Conservation (phyloP, 106 monocot genomes). For the Dendrobium nobile region DNA sequence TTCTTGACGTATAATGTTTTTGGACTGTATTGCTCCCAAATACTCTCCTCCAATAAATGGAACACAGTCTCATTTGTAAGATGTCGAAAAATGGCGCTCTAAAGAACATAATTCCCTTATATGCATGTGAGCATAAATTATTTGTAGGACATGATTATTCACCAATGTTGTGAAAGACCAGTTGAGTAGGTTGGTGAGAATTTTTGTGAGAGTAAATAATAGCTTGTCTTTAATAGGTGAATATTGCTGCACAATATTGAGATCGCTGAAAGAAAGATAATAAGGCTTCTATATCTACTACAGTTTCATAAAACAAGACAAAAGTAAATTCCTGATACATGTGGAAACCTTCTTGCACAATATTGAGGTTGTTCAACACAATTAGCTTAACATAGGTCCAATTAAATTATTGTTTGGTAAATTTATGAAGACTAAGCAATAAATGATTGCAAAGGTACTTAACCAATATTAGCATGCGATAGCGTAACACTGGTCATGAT, state of each 20-base stretch:
- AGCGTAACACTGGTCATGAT: not conserved
- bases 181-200: not conserved
- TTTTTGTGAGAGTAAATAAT: slow-evolving; percentile 20
- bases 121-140: slow-evolving; percentile 34
- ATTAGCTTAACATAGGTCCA: slow-evolving; percentile 23
- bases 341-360: slow-evolving; percentile 21
- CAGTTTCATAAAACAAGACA: not conserved
- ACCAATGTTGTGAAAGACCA: not conserved
- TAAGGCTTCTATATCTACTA: slow-evolving; percentile 31
- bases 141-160: slow-evolving; percentile 6
- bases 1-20: not conserved
- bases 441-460: not conserved
- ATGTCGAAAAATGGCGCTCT: slow-evolving; percentile 52
- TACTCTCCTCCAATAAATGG: slow-evolving; percentile 9
- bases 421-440: not conserved
- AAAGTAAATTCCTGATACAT: not conserved
- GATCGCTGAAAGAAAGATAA: slow-evolving; percentile 15
- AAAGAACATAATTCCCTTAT: slow-evolving; percentile 39
- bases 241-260: slow-evolving; percentile 24
- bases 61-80: slow-evolving; percentile 10
- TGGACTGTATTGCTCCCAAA: slow-evolving; percentile 16
- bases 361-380: slow-evolving; percentile 26
- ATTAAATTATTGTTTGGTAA: slow-evolving; percentile 12
- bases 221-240: slow-evolving; percentile 7
- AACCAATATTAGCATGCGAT: slow-evolving; percentile 3